These are phyloP conservation scores for Gossypium thurberi DNA, from an alignment of 345 rosid species.

Conservation along the genomic window DNA sequence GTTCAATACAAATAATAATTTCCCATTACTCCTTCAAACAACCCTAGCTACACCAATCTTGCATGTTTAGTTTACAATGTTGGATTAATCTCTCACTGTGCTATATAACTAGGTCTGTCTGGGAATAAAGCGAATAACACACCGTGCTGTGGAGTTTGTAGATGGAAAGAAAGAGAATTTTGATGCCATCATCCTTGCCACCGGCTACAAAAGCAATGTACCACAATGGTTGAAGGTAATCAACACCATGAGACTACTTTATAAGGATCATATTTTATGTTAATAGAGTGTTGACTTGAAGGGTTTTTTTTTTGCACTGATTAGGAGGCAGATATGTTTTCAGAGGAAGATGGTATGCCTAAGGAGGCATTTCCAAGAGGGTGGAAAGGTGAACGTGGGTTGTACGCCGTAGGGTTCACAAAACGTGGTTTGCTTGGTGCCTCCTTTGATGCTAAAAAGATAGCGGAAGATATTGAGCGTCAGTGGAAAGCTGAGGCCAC, in stretches of 20 bases:
- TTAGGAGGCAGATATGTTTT: slow-evolving; percentile 59
- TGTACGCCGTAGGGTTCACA: slow-evolving; percentile 78
- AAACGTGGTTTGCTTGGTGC: slow-evolving; percentile 76
- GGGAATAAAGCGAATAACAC: slow-evolving; percentile 48
- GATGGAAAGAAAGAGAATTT: slow-evolving; percentile 53
- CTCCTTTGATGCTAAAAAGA: slow-evolving; percentile 58
- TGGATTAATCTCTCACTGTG: not conserved
- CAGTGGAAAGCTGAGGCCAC: slow-evolving; percentile 30
- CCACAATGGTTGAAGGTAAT: slow-evolving; percentile 78
- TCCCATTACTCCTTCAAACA: not conserved
- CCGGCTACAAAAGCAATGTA: slow-evolving; percentile 83
- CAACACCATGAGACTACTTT: too few relatives aligned
- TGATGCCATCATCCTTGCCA: slow-evolving; percentile 76
- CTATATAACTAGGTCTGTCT: slow-evolving; percentile 36
- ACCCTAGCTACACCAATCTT: not conserved
- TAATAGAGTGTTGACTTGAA: not conserved
- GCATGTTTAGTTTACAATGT: not conserved
- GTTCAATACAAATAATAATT: slow-evolving; percentile 21
- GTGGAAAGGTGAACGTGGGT: slow-evolving; percentile 77
- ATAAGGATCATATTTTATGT: not conserved
- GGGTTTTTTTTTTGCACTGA: not conserved
- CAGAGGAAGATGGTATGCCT: slow-evolving; percentile 63
- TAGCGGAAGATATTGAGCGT: slow-evolving; percentile 53
- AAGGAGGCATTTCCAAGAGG: slow-evolving; percentile 51
- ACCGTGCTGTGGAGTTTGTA: slow-evolving; percentile 55